Evolutionary conservation across 2,329 filamentous ascomycete species (phyloP), one percentile per base, ranked within the genome.

Genomic region (Dactylellina sp.): DNA sequence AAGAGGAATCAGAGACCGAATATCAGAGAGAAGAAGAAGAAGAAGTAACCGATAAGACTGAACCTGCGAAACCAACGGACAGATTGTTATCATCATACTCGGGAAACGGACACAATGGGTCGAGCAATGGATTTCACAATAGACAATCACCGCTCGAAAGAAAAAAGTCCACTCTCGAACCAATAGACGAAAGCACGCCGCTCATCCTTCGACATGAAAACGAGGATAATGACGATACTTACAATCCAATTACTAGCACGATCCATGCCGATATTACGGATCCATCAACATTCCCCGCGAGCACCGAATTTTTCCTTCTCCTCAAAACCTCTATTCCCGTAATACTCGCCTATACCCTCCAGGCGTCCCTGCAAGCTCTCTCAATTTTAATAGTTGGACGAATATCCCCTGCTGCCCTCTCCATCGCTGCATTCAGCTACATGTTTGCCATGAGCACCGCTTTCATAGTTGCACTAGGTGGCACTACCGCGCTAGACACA

Each of bases 371-470:
- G 0, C 92, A 96, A 79, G 96, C 92, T 0, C 80, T 91, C 0
- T 95, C 91, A 0, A 91, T 96, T 2, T 83, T 96, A 49, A 89
- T 96, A 39, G 91, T 92, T 1, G 92, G 92, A 7, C 88, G 91
- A 1, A 83, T 92, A 0, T 93, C 90, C 0, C 89, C 92, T 0
- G 90, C 95, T 80, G 88, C 92, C 1, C 83, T 96, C 5, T 91
- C 92, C 0, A 91, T 90, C 0, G 89, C 91, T 0, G 92, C 92
- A 0, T 96, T 96, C 79, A 91, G 90, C 1, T 94, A 95, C 83
- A 96, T 96, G 92, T 96, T 96, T 77, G 92, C 92, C 62, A 93
- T 94, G 90, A 89, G 90, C 20, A 92, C 91, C 0, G 92, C 89
- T 0, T 96, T 92, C 92, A 85, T 96, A 39, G 91, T 96, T 71